A percentile compares a stretch with the other conserved stretches of the same genome.
Conservation (phyloP, 306 rosid species). For the Ziziphus jujuba region DNA sequence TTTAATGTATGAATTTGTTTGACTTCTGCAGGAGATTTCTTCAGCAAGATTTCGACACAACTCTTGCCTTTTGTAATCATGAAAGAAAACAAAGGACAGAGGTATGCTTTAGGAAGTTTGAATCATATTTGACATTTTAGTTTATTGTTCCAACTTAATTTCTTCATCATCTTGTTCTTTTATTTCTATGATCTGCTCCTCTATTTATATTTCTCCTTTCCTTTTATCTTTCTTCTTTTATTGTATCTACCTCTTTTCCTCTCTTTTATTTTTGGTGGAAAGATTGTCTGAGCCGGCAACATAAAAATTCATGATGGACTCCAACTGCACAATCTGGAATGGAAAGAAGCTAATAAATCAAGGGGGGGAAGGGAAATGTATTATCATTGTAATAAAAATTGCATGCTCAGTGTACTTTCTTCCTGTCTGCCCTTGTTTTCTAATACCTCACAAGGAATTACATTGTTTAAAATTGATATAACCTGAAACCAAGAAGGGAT, state of each 20-base stretch:
- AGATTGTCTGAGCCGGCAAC: not conserved
- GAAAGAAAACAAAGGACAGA: constrained; percentile 94
- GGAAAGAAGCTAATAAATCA: not conserved
- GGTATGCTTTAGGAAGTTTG: constrained; percentile 34
- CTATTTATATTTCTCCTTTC: not conserved
- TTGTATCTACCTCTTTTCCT: not conserved
- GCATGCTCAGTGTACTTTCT: not conserved
- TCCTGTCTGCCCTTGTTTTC: not conserved
- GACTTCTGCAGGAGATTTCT: constrained; percentile 78
- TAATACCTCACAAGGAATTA: not conserved
- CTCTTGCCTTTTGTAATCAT: constrained; percentile 80
- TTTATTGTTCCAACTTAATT: not conserved
- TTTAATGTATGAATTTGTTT: not conserved
- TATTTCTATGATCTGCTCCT: not conserved
- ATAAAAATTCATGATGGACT: not conserved
- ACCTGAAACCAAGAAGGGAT: not conserved
- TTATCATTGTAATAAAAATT: not conserved
- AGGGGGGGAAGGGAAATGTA: not conserved
- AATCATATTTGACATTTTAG: not conserved
- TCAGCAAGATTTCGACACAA: constrained; percentile 96
- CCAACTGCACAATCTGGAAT: not conserved
- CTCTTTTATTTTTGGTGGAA: not conserved
- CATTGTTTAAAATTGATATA: no score
- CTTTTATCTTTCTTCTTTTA: not conserved
- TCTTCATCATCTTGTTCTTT: not conserved